Percentiles rank a stretch among this genome's conserved stretches.
Evolutionary conservation across 2,329 filamentous ascomycete genomes (phyloP).

Genomic region (Orbilia oligospora): DNA sequence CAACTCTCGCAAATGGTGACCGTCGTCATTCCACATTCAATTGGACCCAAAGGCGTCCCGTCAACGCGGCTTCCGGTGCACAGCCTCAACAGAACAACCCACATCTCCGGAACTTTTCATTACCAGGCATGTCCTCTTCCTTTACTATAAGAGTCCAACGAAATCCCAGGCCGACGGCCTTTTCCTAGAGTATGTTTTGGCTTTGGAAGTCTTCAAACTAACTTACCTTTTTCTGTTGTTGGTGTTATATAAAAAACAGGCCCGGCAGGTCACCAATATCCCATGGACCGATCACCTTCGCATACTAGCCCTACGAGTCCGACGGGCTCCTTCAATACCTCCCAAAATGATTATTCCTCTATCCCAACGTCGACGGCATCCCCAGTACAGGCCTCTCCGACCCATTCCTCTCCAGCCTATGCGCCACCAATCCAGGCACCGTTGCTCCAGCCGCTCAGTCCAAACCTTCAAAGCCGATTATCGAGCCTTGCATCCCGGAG

Average conservation of each 20-base stretch:
- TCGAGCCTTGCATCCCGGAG: constrained; percentile 42
- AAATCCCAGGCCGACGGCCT: background rate
- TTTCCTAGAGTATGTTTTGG: background rate
- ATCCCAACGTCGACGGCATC: constrained; percentile 19
- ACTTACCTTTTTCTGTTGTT: background rate
- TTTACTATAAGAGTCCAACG: background rate
- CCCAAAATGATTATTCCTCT: constrained; percentile 25
- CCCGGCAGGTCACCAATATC: constrained; percentile 12
- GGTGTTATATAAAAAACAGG: constrained; percentile 27
- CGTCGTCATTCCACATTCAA: constrained; percentile 56
- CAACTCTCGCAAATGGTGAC: constrained; percentile 23
- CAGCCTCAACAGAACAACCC: constrained; percentile 45
- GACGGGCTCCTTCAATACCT: constrained; percentile 11
- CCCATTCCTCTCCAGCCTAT: background rate
- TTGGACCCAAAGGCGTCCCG: constrained; percentile 49
- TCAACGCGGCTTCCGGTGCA: constrained; percentile 54
- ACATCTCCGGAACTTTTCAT: constrained; percentile 54
- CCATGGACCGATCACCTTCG: constrained; percentile 39
- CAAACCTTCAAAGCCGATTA: constrained; percentile 17
- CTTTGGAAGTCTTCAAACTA: background rate
- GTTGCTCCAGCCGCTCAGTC: constrained; percentile 18
- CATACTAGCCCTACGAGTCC: constrained; percentile 39
- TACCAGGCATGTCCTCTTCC: constrained; percentile 35
- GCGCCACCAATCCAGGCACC: background rate
- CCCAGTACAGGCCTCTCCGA: constrained; percentile 15